These are phyloP conservation scores for Saturnispora kantuleensis DNA, from an alignment of 805 yeast genomes.

Conservation along the genomic window DNA sequence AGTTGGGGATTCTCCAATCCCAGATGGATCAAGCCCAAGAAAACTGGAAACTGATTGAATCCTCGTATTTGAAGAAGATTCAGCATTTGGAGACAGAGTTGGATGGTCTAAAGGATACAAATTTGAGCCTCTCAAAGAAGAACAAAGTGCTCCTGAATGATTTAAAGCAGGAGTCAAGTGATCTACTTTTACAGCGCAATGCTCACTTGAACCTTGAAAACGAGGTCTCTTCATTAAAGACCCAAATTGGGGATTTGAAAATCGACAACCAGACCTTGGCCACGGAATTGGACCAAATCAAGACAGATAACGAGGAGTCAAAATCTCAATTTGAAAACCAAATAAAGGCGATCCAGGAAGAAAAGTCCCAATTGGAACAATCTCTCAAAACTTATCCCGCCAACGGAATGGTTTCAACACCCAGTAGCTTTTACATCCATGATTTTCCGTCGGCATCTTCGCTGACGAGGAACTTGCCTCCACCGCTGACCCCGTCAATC, in stretches of 20 bases:
- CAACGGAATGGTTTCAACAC: neutral
- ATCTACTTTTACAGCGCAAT: conserved; percentile 16
- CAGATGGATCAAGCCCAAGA: conserved; percentile 71
- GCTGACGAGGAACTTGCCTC: conserved; percentile 12
- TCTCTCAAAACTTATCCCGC: conserved; percentile 9
- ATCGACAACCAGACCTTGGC: conserved; percentile 22
- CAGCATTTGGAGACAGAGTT: conserved; percentile 36
- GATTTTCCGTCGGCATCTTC: conserved; percentile 23
- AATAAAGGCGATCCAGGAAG: conserved; percentile 22
- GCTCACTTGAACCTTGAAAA: conserved; percentile 16
- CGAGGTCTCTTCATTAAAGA: conserved; percentile 16
- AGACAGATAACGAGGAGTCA: conserved; percentile 24
- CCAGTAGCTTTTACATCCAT: conserved; percentile 21
- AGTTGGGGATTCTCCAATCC: conserved; percentile 43
- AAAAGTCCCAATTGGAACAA: conserved; percentile 17
- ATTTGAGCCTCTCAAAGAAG: conserved; percentile 21
- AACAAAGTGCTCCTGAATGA: conserved; percentile 28
- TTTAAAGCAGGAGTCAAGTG: conserved; percentile 23
- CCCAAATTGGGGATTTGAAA: conserved; percentile 14
- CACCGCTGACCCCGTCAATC: conserved; percentile 16
- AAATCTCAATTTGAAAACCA: conserved; percentile 19
- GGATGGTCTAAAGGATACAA: conserved; percentile 27
- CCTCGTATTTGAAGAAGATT: conserved; percentile 43
- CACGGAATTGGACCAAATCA: conserved; percentile 2
- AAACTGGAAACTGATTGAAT: conserved; percentile 77